A percentile compares a stretch with the other conserved stretches of the same genome.
Conservation (phyloP, 306 rosid genomes). For the Chamaecrista fasciculata region DNA sequence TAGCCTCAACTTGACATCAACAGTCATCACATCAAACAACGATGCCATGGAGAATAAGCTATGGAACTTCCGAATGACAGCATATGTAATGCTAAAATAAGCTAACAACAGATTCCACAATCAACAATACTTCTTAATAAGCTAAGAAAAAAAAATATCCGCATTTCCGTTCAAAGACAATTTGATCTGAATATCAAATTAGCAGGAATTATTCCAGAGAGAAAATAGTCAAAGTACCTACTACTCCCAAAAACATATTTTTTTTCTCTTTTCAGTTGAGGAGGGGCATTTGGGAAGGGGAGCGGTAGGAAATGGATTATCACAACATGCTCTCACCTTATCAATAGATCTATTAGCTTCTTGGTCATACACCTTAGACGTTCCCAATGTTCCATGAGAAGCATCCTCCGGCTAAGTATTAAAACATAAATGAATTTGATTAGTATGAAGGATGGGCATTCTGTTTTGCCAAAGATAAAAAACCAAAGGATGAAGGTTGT, state of each 20-base stretch:
- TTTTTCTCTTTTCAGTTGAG: neutral
- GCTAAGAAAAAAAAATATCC: slow-evolving; percentile 3
- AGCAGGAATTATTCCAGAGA: slow-evolving; percentile 4
- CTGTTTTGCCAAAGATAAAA: slow-evolving; percentile 12
- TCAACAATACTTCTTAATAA: neutral
- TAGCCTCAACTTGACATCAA: neutral
- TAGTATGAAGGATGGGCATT: slow-evolving; percentile 12
- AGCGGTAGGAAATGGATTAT: neutral
- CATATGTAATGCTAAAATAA: slow-evolving; percentile 1
- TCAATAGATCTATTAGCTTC: slow-evolving; percentile 44
- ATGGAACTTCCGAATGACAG: neutral
- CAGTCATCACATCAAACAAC: neutral
- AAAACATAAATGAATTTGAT: slow-evolving; percentile 23
- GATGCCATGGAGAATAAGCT: neutral
- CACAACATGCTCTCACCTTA: slow-evolving; percentile 37
- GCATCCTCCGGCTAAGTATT: slow-evolving; percentile 48
- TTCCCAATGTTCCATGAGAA: slow-evolving; percentile 42
- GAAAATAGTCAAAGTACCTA: neutral
- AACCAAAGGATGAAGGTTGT: slow-evolving; percentile 1
- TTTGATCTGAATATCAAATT: neutral
- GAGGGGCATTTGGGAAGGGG: neutral
- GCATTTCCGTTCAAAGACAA: neutral
- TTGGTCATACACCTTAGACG: slow-evolving; percentile 44
- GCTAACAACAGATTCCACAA: neutral
- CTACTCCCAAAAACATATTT: neutral